Base-by-base conservation (phyloP, 2,329 filamentous ascomycete genomes). In the Neospermospora avenae region DNA sequence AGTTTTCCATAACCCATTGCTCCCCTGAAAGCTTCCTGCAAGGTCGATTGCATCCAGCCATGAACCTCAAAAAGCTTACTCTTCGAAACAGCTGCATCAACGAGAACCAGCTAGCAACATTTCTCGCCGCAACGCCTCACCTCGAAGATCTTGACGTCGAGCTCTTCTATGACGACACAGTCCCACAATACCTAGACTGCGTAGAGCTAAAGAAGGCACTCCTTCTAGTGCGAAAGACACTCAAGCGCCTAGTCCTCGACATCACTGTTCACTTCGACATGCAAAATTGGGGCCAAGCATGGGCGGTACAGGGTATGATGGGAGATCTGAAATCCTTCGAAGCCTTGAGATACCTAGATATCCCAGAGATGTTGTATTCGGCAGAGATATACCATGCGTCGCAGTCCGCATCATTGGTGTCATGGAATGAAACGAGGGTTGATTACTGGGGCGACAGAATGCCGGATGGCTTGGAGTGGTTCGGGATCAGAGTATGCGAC, bases 141-240 rank as follows among this genome's bases (percentile, higher is more conserved):
- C 56, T 63, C 13, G 56, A 59, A 46, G 52, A 55, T 5, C 53
- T 63, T 3, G 53, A 59, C 5, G 57, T 52, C 24, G 52, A 61
- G 25, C 34, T 63, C 22, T 52, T 57, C n/a, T 61, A 59, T 34
- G 53, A 61, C 44, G 22, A 48, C 18, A 39, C 10, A 3, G 18
- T 41, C 3, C 22, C 14, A 1, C 48, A 60, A 14, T 25, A 37
- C 2, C 22, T 60, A n/a, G 45, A 61, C 20, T 49, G 62, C 41
- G 16, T 39, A 10, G 22, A 5, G 1, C 59, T 61, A 14, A 57
- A 51, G 16, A 14, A 22, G 6, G 39, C 41, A 5, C 41, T 61
- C 3, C 3, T 7, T 4, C 2, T 18, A 3, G 41, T 57, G 14
- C n/a, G 44, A 14, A 34, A 49, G 3, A 54, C 48, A 7, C 31